These are phyloP conservation scores for Stagonosporopsis tanaceti DNA, from an alignment of 2,329 filamentous ascomycete genomes.

Conservation along the genomic window DNA sequence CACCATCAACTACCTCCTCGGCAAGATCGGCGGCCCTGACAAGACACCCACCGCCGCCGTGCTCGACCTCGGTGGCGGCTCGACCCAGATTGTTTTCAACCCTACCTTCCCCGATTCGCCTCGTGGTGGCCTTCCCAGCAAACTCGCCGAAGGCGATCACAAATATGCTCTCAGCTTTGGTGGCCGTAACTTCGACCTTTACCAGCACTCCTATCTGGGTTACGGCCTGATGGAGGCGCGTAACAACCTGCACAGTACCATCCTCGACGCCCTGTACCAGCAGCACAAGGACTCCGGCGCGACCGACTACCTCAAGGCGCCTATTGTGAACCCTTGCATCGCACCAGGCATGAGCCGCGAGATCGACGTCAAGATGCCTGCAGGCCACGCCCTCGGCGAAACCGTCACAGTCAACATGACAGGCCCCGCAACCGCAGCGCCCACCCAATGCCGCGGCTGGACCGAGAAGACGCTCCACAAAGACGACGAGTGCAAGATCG, in stretches of 20 bases:
- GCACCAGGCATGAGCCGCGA: constrained; percentile 78
- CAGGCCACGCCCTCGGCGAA: constrained; percentile 70
- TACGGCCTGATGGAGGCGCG: constrained; percentile 97
- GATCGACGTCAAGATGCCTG: constrained; percentile 75
- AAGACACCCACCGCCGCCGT: constrained; percentile 90
- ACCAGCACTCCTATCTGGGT: constrained; percentile 97
- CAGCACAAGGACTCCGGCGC: constrained; percentile 61
- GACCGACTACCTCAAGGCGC: constrained; percentile 70
- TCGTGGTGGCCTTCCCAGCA: constrained; percentile 82
- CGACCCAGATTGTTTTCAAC: constrained; percentile 98
- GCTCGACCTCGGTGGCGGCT: constrained; percentile 95
- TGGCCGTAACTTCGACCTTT: constrained; percentile 88
- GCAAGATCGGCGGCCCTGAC: constrained; percentile 94
- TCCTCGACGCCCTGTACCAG: constrained; percentile 76
- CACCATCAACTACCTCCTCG: constrained; percentile 96
- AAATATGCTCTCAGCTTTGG: constrained; percentile 93
- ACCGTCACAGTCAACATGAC: constrained; percentile 82
- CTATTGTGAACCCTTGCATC: constrained; percentile 86
- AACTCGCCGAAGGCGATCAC: constrained; percentile 88
- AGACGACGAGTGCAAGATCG: constrained; percentile 78
- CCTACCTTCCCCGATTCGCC: constrained; percentile 82
- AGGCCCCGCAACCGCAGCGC: constrained; percentile 76
- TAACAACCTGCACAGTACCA: constrained; percentile 78
- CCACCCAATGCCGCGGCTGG: constrained; percentile 87
- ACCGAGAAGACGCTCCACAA: constrained; percentile 93